These are phyloP conservation scores for Dicorynia guianensis DNA, from an alignment of 306 rosid species.

Conservation along the genomic window DNA sequence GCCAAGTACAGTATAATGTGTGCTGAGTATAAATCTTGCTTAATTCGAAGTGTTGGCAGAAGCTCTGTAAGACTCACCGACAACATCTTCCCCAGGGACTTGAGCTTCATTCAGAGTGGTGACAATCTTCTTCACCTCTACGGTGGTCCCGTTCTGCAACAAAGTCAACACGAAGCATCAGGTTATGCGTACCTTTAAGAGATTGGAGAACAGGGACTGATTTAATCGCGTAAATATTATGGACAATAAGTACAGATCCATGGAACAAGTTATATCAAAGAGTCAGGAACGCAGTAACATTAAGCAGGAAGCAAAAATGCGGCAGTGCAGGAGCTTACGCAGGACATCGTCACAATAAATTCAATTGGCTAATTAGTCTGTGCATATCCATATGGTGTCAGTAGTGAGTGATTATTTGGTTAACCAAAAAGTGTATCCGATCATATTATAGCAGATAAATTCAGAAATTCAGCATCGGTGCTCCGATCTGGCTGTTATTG, in stretches of 20 bases:
- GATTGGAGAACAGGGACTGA: not conserved
- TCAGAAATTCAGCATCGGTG: not conserved
- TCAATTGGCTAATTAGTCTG: not conserved
- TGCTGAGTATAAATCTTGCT: conserved; percentile 1
- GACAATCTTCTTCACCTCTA: conserved; percentile 87
- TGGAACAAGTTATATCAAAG: not conserved
- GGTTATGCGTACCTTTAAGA: not conserved
- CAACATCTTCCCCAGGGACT: conserved; percentile 82
- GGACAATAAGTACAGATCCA: conserved; percentile 28
- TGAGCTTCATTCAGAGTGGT: conserved; percentile 71
- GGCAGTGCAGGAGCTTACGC: not conserved
- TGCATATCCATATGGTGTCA: not conserved
- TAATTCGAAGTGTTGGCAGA: not conserved
- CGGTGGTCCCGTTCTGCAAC: conserved; percentile 80
- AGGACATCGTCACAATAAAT: conserved; percentile 1
- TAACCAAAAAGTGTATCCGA: conserved; percentile 17
- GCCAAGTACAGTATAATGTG: not conserved
- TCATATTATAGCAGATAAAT: conserved; percentile 13
- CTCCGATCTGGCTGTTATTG: conserved; percentile 34
- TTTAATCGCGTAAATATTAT: not conserved
- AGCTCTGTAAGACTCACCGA: conserved; percentile 59
- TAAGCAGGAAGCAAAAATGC: not conserved
- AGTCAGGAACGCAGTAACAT: conserved; percentile 12
- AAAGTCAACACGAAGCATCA: conserved; percentile 19
- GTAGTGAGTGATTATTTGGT: not conserved